phyloP scores from a whole-genome alignment of 2,329 filamentous ascomycete species.

The Paraphaeosphaeria sporulosa region DNA sequence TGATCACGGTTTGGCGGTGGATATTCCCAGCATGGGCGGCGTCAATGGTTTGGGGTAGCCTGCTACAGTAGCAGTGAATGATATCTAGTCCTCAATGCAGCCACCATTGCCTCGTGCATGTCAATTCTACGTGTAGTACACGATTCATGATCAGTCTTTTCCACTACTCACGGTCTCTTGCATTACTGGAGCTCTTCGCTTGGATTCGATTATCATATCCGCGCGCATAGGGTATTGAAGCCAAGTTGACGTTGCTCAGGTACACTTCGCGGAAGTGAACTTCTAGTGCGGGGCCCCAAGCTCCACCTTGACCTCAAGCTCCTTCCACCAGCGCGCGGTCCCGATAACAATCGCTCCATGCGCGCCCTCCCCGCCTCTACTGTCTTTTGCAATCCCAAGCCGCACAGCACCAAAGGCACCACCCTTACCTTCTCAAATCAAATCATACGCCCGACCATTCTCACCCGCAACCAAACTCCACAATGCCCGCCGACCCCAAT shows the following conservation, averaged over 20 bases:
- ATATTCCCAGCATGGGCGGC: conserved; percentile 47
- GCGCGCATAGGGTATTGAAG: background rate
- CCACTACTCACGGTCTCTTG: background rate
- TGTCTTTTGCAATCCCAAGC: background rate
- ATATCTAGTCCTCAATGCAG: conserved; percentile 49
- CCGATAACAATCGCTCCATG: background rate
- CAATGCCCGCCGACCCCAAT: conserved; percentile 6
- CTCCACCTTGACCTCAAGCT: background rate
- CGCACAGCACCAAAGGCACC: background rate
- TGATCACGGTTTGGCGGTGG: conserved; percentile 37
- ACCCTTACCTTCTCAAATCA: background rate
- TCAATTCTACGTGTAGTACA: conserved; percentile 7
- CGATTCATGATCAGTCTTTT: background rate
- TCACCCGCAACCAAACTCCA: conserved; percentile 12
- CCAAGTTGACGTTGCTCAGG: background rate
- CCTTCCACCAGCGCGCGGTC: background rate
- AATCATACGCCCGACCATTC: background rate
- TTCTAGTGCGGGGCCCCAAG: conserved; percentile 5
- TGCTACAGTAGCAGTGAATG: conserved; percentile 45
- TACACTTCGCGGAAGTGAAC: background rate
- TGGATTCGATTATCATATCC: background rate
- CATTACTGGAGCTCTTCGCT: background rate
- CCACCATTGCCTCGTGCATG: conserved; percentile 32
- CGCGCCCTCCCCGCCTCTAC: background rate
- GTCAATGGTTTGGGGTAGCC: conserved; percentile 47